Conservation (phyloP, 2,329 filamentous ascomycete species). For the Pseudodiploospora longispora region DNA sequence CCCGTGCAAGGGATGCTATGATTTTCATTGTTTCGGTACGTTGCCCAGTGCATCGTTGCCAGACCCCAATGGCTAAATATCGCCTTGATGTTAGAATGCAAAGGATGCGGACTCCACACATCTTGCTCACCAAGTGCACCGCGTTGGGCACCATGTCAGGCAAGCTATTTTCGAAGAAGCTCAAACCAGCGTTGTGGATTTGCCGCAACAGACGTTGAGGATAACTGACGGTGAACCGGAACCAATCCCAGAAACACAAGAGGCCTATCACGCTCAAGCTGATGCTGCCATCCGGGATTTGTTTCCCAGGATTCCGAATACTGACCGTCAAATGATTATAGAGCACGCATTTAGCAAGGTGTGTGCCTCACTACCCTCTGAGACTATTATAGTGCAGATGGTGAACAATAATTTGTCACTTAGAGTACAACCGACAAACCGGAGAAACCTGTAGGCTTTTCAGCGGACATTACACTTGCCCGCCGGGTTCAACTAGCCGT, state of each 20-base stretch:
- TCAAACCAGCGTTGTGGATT: conserved; percentile 19
- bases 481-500: conserved; percentile 58
- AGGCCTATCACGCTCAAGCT: conserved; percentile 54
- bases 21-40: conserved; percentile 60
- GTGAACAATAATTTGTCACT: conserved; percentile 11
- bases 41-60: neutral
- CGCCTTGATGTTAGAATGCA: conserved; percentile 16
- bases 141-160: conserved; percentile 53
- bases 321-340: conserved; percentile 54
- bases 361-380: conserved; percentile 17
- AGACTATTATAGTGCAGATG: neutral
- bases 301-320: conserved; percentile 58
- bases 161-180: conserved; percentile 52
- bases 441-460: conserved; percentile 50
- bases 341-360: conserved; percentile 57
- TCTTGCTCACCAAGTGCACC: conserved; percentile 46
- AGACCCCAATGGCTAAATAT: neutral
- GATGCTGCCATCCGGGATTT: conserved; percentile 55
- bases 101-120: conserved; percentile 25
- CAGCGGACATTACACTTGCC: conserved; percentile 46
- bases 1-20: conserved; percentile 52
- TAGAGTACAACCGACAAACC: conserved; percentile 44
- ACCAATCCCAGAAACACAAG: conserved; percentile 50
- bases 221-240: conserved; percentile 35
- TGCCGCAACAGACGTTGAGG: conserved; percentile 13